Percentiles rank a stretch among this genome's conserved stretches.
phyloP scores from a whole-genome alignment of 2,329 filamentous ascomycete genomes.

The Talaromyces piceae region DNA sequence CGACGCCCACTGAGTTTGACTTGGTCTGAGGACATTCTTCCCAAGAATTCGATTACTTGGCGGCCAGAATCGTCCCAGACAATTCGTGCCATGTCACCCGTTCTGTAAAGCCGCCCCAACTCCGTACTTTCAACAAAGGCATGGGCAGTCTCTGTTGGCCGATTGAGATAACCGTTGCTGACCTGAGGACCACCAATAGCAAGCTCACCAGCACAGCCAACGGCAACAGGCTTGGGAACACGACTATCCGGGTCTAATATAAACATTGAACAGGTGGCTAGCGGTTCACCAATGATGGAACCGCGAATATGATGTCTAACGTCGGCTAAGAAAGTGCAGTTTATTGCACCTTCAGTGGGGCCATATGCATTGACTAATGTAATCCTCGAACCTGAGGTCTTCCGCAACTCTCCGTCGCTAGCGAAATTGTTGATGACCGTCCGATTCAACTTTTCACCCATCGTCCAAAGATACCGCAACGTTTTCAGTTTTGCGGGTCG shows the following conservation, averaged over 20 bases:
- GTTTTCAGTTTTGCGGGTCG: slow-evolving; percentile 19
- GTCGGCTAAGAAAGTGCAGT: slow-evolving; percentile 20
- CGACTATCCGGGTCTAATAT: slow-evolving; percentile 19
- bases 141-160: slow-evolving; percentile 3
- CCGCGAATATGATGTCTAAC: slow-evolving; percentile 19
- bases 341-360: slow-evolving; percentile 26
- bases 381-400: slow-evolving; percentile 2
- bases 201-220: slow-evolving; percentile 24
- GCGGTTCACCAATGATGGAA: slow-evolving; percentile 30
- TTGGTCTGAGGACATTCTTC: slow-evolving; percentile 52
- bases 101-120: slow-evolving; percentile 41
- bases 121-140: slow-evolving; percentile 14
- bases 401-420: background rate
- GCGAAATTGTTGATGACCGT: slow-evolving; percentile 28
- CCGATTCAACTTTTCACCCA: slow-evolving; percentile 28
- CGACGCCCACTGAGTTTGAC: slow-evolving; percentile 57
- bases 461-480: slow-evolving; percentile 25
- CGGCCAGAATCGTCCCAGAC: slow-evolving; percentile 49
- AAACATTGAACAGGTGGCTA: slow-evolving; percentile 29
- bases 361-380: slow-evolving; percentile 29
- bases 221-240: slow-evolving; percentile 29
- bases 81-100: slow-evolving; percentile 46
- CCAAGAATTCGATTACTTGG: slow-evolving; percentile 55
- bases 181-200: slow-evolving; percentile 8
- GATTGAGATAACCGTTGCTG: slow-evolving; percentile 7